These are phyloP conservation scores for Obba rivulosa DNA, from an alignment of 768 basidiomycete genomes.

Conservation along the genomic window DNA sequence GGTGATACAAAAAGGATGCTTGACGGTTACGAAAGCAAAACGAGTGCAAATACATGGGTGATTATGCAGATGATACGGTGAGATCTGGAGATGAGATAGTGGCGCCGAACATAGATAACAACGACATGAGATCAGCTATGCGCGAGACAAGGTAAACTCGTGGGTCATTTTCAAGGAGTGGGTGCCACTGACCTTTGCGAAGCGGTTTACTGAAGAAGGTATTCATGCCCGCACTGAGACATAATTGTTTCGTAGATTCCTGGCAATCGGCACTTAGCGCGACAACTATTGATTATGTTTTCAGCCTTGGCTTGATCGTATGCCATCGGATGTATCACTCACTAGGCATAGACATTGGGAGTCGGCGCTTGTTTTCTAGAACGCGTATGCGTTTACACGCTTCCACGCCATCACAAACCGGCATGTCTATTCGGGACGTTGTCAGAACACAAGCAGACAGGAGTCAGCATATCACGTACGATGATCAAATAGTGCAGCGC, in stretches of 20 bases:
- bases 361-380: slow-evolving; percentile 54
- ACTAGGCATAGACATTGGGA: slow-evolving; percentile 50
- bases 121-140: slow-evolving; percentile 46
- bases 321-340: slow-evolving; percentile 13
- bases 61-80: slow-evolving; percentile 7
- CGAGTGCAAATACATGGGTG: background rate
- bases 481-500: slow-evolving; percentile 69
- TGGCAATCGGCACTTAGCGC: slow-evolving; percentile 75
- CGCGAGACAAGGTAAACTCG: too few species aligned
- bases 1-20: background rate
- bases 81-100: slow-evolving; percentile 7
- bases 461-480: slow-evolving; percentile 36
- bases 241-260: slow-evolving; percentile 69
- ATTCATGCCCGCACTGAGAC: slow-evolving; percentile 78
- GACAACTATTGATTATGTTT: slow-evolving; percentile 40
- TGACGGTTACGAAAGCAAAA: too few species aligned
- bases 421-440: slow-evolving; percentile 51
- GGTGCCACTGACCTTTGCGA: slow-evolving; percentile 40
- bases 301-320: background rate
- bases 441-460: background rate
- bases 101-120: slow-evolving; percentile 50
- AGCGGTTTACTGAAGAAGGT: slow-evolving; percentile 71
- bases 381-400: slow-evolving; percentile 60
- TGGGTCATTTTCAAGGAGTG: too few species aligned
- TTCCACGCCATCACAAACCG: slow-evolving; percentile 72